Percentiles rank a stretch among this genome's conserved stretches.
Evolutionary conservation across 202 grass and related monocot species (phyloP).

Genomic region (Schoenoplectus triqueter): DNA sequence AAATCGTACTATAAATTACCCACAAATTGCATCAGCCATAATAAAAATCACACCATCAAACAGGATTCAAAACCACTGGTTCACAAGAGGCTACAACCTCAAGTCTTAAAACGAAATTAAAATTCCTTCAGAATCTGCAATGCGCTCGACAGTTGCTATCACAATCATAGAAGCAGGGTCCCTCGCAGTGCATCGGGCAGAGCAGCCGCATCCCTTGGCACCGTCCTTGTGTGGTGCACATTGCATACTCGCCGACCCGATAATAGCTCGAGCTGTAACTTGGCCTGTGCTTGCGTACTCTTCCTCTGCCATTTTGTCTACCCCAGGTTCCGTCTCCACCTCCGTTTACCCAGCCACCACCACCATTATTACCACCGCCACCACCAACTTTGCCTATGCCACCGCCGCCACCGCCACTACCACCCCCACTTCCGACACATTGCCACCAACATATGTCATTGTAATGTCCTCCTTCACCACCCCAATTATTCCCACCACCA

Average conservation of each 20-base stretch:
- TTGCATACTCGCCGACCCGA: conserved; percentile 75
- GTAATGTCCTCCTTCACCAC: conserved; percentile 44
- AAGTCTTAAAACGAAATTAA: background rate
- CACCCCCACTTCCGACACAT: conserved; percentile 13
- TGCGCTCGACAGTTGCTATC: conserved; percentile 78
- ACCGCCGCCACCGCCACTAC: too few relatives aligned
- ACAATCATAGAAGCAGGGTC: conserved; percentile 91
- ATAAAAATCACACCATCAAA: background rate
- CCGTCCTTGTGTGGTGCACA: conserved; percentile 56
- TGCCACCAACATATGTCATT: conserved; percentile 47
- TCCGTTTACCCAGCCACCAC: background rate
- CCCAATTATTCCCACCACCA: conserved; percentile 41
- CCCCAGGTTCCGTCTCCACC: background rate
- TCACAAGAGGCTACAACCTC: background rate
- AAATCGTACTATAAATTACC: too few relatives aligned
- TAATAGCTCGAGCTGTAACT: conserved; percentile 84
- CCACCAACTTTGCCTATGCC: too few relatives aligned
- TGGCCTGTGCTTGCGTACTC: conserved; percentile 26
- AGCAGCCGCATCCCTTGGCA: conserved; percentile 73
- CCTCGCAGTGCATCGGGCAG: conserved; percentile 84
- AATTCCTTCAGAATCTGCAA: conserved; percentile 59
- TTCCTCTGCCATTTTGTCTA: background rate
- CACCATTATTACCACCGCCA: background rate
- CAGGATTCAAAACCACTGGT: background rate
- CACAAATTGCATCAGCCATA: too few relatives aligned